These are phyloP conservation scores for Colletotrichum kahawae DNA, from an alignment of 2,329 filamentous ascomycete species.

Conservation along the genomic window DNA sequence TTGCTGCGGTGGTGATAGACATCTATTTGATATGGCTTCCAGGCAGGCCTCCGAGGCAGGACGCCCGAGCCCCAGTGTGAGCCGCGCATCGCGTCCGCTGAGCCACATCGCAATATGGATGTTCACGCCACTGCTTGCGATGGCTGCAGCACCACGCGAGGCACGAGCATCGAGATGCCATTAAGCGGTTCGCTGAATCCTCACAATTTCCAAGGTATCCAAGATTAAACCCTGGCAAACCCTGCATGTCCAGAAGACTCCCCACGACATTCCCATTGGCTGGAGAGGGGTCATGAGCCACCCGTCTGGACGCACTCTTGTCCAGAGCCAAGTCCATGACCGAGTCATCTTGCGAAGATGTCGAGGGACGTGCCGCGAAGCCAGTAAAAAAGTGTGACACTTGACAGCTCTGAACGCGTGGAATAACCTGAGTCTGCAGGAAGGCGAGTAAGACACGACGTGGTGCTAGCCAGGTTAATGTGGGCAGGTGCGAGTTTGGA, in stretches of 20 bases:
- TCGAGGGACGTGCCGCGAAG: background rate
- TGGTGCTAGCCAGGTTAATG: background rate
- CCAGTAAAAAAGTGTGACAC: background rate
- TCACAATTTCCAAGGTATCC: background rate
- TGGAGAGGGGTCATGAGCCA: slow-evolving; percentile 2
- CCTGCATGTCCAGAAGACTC: background rate
- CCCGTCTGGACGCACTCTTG: background rate
- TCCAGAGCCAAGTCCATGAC: background rate
- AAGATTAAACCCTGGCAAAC: background rate
- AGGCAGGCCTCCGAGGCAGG: background rate
- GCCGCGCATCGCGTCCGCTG: background rate
- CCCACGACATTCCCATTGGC: background rate
- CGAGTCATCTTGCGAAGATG: background rate
- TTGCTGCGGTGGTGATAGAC: background rate
- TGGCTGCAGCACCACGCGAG: background rate
- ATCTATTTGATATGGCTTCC: background rate
- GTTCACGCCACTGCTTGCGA: background rate
- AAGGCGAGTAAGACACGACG: background rate
- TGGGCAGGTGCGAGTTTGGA: background rate
- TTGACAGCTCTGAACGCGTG: slow-evolving; percentile 3
- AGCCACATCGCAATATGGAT: background rate
- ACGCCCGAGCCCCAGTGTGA: background rate
- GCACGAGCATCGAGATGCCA: background rate
- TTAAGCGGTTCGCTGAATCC: background rate
- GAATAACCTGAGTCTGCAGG: background rate